Evolutionary conservation across 345 rosid genomes (phyloP).

Genomic region (Brassica cretica): DNA sequence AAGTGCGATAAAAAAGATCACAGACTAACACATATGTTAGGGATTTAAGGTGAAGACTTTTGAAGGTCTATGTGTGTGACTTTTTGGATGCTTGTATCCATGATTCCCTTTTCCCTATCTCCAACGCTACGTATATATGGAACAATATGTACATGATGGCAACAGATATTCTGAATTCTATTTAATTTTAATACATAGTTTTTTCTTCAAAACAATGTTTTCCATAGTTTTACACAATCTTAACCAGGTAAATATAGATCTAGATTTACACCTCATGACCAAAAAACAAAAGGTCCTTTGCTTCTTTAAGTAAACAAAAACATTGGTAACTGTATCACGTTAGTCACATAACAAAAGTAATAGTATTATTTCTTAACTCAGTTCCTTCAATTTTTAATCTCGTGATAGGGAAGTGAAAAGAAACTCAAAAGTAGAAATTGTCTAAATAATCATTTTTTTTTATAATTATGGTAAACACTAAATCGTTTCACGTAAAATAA

Average conservation of each 20-base stretch:
- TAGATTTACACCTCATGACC: slow-evolving; percentile 38
- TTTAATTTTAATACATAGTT: slow-evolving; percentile 26
- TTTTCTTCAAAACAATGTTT: slow-evolving; percentile 19
- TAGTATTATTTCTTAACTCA: slow-evolving; percentile 1
- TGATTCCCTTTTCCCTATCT: slow-evolving; percentile 37
- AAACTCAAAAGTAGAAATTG: slow-evolving; percentile 9
- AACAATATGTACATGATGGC: slow-evolving; percentile 30
- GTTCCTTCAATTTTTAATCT: slow-evolving; percentile 12
- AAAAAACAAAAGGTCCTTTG: slow-evolving; percentile 26
- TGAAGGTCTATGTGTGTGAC: slow-evolving; percentile 38
- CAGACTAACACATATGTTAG: slow-evolving; percentile 37
- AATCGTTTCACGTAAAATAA: not conserved
- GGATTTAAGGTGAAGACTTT: slow-evolving; percentile 46
- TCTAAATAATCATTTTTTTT: not conserved
- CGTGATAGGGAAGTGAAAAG: slow-evolving; percentile 26
- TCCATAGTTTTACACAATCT: slow-evolving; percentile 16
- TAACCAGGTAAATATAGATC: slow-evolving; percentile 24
- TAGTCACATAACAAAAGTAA: slow-evolving; percentile 9
- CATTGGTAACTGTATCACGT: slow-evolving; percentile 7
- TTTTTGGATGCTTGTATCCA: slow-evolving; percentile 45
- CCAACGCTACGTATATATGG: slow-evolving; percentile 19
- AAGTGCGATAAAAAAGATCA: slow-evolving; percentile 32
- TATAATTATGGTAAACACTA: not conserved
- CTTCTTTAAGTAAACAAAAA: slow-evolving; percentile 15
- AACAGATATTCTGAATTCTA: slow-evolving; percentile 38